Conservation (phyloP, 345 rosid genomes). For the Salix caprea region DNA sequence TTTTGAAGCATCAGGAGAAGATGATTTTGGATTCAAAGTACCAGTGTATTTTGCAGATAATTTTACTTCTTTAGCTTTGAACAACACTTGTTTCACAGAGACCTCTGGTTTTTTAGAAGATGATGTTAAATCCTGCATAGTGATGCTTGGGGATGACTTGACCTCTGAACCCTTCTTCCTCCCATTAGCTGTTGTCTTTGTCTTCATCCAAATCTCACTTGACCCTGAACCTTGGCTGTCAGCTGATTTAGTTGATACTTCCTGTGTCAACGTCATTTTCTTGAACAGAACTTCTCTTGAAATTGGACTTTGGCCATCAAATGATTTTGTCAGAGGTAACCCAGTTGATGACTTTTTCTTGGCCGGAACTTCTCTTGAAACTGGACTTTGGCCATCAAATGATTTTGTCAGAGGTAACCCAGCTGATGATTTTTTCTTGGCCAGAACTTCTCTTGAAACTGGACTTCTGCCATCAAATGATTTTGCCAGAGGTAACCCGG, state of each 20-base stretch:
- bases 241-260: conserved; percentile 8
- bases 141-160: not conserved
- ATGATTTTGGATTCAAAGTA: conserved; percentile 32
- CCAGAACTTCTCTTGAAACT: conserved; percentile 2
- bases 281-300: conserved; percentile 5
- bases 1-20: conserved; percentile 26
- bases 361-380: conserved; percentile 3
- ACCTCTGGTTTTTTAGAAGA: conserved; percentile 23
- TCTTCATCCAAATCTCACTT: not conserved
- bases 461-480: conserved; percentile 15
- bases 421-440: conserved; percentile 4
- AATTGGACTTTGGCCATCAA: conserved; percentile 14
- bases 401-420: conserved; percentile 4
- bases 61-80: conserved; percentile 33
- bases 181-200: not conserved
- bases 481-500: not conserved
- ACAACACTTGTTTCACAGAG: conserved; percentile 23
- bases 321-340: conserved; percentile 4
- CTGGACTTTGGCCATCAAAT: conserved; percentile 12
- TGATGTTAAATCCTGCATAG: conserved; percentile 22
- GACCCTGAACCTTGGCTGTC: conserved; percentile 1
- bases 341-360: conserved; percentile 2
- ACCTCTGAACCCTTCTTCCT: conserved; percentile 1
- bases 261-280: not conserved
- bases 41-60: conserved; percentile 23